Percentiles rank a stretch among this genome's conserved stretches.
phyloP scores from a whole-genome alignment of 2,329 filamentous ascomycete species.

The Aplosporella prunicola region DNA sequence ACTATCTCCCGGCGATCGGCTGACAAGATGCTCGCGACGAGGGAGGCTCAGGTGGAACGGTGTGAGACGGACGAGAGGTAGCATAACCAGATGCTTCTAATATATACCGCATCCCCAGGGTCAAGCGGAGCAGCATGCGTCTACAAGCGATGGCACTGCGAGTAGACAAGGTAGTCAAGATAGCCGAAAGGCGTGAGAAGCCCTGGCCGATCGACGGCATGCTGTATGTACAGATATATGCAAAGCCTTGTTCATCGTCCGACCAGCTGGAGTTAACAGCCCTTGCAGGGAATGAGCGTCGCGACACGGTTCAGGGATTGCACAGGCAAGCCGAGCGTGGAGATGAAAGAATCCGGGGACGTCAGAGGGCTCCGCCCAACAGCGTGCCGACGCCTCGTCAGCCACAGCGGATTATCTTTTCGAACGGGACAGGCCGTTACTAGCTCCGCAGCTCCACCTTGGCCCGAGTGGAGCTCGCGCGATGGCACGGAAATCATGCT shows the following conservation, averaged over 20 bases:
- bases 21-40: no score
- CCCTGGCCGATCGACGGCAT: constrained; percentile 1
- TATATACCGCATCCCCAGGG: no score
- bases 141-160: no score
- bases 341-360: constrained; percentile 8
- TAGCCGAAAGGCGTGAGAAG: no score
- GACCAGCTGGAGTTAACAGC: constrained; percentile 1
- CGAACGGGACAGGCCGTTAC: not conserved
- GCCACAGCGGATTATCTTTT: constrained; percentile 7
- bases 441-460: constrained; percentile 6
- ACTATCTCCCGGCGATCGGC: no score
- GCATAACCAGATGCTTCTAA: no score
- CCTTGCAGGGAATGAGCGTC: constrained; percentile 6
- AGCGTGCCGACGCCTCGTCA: constrained; percentile 4
- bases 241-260: constrained; percentile 2
- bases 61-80: no score
- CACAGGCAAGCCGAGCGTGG: constrained; percentile 1
- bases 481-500: no score
- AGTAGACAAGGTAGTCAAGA: no score
- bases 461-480: no score
- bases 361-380: constrained; percentile 5
- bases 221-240: constrained; percentile 7
- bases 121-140: constrained; percentile 5
- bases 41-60: no score
- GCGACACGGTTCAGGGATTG: constrained; percentile 5